Evolutionary conservation across 257 asterid genomes (phyloP).

Genomic region (Scutellaria barbata): DNA sequence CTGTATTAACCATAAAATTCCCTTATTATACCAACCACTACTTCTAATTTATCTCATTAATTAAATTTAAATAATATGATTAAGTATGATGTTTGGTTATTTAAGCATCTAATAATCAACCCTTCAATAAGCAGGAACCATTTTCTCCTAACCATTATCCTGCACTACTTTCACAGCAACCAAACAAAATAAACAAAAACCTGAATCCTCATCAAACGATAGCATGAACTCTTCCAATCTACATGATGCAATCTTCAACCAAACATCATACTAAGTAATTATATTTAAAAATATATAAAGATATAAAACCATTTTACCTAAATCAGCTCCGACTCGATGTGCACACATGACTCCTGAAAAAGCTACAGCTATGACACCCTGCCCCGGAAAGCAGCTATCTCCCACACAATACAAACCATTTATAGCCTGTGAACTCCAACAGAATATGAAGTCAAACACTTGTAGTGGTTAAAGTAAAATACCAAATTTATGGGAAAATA

Average conservation of each 20-base stretch:
- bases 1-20: not conserved
- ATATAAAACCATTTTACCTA: conserved; percentile 54
- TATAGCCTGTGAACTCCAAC: conserved; percentile 64
- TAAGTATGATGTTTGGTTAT: conserved; percentile 7
- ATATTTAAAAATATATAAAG: not conserved
- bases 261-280: not conserved
- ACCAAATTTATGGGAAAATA: conserved; percentile 3
- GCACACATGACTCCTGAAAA: conserved; percentile 99
- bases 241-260: not conserved
- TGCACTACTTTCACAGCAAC: not conserved
- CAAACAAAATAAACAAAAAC: not conserved
- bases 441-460: conserved; percentile 28
- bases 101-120: not conserved
- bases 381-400: conserved; percentile 99
- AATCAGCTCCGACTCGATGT: conserved; percentile 94
- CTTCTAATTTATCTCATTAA: not conserved
- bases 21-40: not conserved
- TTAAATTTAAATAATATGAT: not conserved
- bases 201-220: not conserved
- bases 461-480: conserved; percentile 20
- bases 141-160: not conserved
- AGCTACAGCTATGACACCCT: conserved; percentile 98
- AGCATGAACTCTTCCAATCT: conserved; percentile 2
- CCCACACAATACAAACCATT: conserved; percentile 95
- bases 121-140: not conserved